Base-by-base conservation (phyloP, 2,329 filamentous ascomycete species). In the Colletotrichum sp. region DNA sequence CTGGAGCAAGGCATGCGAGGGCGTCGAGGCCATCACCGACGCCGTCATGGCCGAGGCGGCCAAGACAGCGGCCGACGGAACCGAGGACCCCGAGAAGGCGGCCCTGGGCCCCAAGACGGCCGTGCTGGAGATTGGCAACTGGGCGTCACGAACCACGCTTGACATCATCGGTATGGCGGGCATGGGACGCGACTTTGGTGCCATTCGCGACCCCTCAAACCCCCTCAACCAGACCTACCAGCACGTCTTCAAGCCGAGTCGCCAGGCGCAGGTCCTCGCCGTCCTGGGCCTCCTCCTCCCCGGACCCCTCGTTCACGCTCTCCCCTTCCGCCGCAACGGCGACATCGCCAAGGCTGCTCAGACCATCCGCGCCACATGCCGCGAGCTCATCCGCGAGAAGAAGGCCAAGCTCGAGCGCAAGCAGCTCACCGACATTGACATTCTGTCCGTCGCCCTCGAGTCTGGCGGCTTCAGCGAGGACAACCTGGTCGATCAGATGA, bases 401-500 rank as follows among this genome's bases (percentile, higher is more conserved):
- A 93, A 93, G 80, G 87, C 82, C 56, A 88, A 86, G 79, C 80
- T 88, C 60, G 85, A 82, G 43, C 85, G 86, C 75, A 87, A 89
- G 75, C 86, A 89, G 75, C 83, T 85, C 28, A 85, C 84, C 2
- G 92, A 92, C 61, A 83, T 91, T 9, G 95, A 98, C 82, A 97
- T 98, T 74, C 87, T 98, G 39, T 95, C 93, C 1, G 94, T 96
- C 0, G 95, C 95, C 18, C 87, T 98, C 64, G 90, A 93, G 81
- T 95, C 92, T 52, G 94, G 94, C 62, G 91, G 88, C 8, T 97
- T 97, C 84, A 90, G 86, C 15, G 94, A 97, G 77, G 94, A 95
- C 65, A 92, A 95, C 76, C 90, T 98, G n/a, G 91, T 95, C 43
- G 94, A 97, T 82, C 95, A 98, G 84, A 90, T 97, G 82, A 97